Conservation (phyloP, 176 grass and related monocot genomes). For the Aegilops longissima region DNA sequence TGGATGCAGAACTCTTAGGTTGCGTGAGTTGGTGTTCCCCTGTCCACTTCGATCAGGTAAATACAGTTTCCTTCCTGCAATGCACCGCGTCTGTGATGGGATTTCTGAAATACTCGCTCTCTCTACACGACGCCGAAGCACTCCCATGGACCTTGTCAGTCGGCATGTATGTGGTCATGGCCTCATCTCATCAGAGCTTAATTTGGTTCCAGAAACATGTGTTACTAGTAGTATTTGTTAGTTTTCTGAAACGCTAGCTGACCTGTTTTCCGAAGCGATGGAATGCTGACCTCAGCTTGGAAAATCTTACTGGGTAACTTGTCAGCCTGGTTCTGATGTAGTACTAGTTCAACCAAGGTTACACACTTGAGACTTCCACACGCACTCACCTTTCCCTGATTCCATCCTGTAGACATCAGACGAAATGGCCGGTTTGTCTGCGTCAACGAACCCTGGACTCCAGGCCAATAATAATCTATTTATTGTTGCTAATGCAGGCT, state of each 20-base stretch:
- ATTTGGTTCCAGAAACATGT: too few species aligned
- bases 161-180: too few species aligned
- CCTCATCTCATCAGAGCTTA: too few species aligned
- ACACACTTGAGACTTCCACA: slow-evolving; percentile 15
- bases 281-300: neutral
- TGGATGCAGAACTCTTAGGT: neutral
- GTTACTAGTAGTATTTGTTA: too few species aligned
- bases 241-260: too few species aligned
- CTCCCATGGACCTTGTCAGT: too few species aligned
- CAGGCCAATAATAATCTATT: too few species aligned
- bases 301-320: neutral
- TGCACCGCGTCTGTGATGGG: too few species aligned
- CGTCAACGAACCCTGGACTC: too few species aligned
- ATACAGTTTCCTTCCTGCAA: neutral
- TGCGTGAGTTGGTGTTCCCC: neutral
- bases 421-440: neutral
- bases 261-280: neutral
- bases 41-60: neutral
- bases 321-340: neutral
- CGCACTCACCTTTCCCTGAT: too few species aligned
- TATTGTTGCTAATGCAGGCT: neutral
- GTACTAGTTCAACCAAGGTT: neutral
- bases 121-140: too few species aligned
- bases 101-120: too few species aligned
- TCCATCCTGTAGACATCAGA: slow-evolving; percentile 12